Evolutionary conservation across 805 yeast species (phyloP).

Genomic region (Nakazawaea populi): DNA sequence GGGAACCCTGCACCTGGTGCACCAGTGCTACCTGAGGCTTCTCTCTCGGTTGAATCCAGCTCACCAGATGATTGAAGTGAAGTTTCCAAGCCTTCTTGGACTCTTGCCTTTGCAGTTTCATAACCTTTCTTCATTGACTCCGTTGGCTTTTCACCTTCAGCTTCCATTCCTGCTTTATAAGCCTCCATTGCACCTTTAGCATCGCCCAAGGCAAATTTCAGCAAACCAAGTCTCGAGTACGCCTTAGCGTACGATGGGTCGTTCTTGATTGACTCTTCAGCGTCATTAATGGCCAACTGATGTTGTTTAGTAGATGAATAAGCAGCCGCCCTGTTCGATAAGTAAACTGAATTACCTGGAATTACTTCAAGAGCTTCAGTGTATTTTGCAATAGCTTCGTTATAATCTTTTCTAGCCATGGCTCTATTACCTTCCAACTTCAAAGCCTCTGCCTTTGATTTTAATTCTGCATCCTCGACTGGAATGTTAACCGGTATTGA

Average conservation of each 20-base stretch:
- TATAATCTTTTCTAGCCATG: conserved; percentile 72
- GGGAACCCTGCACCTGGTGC: conserved; percentile 53
- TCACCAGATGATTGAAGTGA: conserved; percentile 24
- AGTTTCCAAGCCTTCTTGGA: conserved; percentile 62
- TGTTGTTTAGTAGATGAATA: conserved; percentile 73
- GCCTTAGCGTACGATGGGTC: conserved; percentile 87
- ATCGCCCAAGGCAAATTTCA: conserved; percentile 91
- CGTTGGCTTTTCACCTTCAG: conserved; percentile 78
- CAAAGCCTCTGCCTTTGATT: conserved; percentile 73
- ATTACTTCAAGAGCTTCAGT: conserved; percentile 70
- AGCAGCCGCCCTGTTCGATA: conserved; percentile 96
- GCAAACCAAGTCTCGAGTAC: conserved; percentile 91
- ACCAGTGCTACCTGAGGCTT: conserved; percentile 25
- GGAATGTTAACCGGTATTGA: conserved; percentile 36
- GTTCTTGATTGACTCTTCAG: conserved; percentile 69
- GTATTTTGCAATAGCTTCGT: conserved; percentile 68
- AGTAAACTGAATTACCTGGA: conserved; percentile 74
- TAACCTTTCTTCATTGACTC: conserved; percentile 91
- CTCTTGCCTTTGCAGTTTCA: conserved; percentile 87
- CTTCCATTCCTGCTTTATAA: conserved; percentile 78
- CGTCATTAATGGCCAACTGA: conserved; percentile 76
- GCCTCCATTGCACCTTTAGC: conserved; percentile 87
- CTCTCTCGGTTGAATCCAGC: conserved; percentile 8
- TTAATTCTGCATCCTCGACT: conserved; percentile 44
- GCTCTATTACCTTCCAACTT: conserved; percentile 87